Conservation (phyloP, 441 rosid genomes). For the Corymbia calophylla region DNA sequence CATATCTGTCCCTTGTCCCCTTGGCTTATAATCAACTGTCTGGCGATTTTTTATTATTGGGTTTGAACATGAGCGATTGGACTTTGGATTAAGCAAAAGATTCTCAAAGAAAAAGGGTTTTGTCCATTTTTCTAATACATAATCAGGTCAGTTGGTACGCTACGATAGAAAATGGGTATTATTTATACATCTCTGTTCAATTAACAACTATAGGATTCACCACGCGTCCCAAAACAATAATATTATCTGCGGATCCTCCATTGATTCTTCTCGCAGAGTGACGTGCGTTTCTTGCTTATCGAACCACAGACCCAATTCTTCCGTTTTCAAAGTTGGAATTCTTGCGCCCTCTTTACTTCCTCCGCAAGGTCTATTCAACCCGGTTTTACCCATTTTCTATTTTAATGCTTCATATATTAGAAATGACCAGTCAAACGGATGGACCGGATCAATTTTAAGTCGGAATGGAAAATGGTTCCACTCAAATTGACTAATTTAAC, state of each 20-base stretch:
- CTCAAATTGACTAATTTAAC: too few relatives aligned
- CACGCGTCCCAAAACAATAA: background rate
- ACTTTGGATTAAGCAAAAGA: background rate
- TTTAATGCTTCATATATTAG: background rate
- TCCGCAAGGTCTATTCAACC: background rate
- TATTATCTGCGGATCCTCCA: background rate
- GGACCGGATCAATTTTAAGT: background rate
- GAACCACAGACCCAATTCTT: background rate
- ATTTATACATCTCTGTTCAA: background rate
- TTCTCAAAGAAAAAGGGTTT: background rate
- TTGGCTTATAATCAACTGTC: background rate
- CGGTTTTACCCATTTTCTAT: too few relatives aligned
- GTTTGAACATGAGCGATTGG: background rate
- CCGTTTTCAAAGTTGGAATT: background rate
- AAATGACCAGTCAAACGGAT: too few relatives aligned
- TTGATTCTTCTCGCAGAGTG: background rate
- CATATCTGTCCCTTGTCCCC: background rate
- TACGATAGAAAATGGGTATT: background rate
- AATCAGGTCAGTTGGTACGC: background rate
- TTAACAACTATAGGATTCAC: background rate
- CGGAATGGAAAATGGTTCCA: accelerated
- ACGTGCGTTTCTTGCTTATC: background rate
- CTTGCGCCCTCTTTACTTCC: background rate
- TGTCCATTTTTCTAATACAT: background rate
- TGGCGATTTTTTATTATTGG: background rate